Evolutionary conservation across 2,329 filamentous ascomycete genomes (phyloP).

Genomic region (Colletotrichum destructivum): DNA sequence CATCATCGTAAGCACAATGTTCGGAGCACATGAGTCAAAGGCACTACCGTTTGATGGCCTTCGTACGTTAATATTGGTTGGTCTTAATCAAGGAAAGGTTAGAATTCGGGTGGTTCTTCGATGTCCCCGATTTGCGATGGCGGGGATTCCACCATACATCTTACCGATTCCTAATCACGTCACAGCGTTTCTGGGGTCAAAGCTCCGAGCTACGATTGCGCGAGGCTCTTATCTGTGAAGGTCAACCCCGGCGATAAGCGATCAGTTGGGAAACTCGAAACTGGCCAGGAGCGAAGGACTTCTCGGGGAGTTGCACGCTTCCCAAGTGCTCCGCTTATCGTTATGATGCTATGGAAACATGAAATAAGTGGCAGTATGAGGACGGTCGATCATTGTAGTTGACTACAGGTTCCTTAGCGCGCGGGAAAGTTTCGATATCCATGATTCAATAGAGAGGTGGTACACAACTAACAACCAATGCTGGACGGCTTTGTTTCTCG

Average conservation of each 20-base stretch:
- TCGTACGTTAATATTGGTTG: not conserved
- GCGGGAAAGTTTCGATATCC: constrained; percentile 75
- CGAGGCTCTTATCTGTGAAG: constrained; percentile 27
- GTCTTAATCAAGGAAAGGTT: not conserved
- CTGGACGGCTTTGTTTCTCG: not conserved
- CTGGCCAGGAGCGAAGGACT: constrained; percentile 85
- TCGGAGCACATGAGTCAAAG: not conserved
- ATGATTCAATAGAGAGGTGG: too few species aligned
- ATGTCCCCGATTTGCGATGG: not conserved
- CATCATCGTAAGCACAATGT: not conserved
- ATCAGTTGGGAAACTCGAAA: constrained; percentile 79
- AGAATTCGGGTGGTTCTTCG: not conserved
- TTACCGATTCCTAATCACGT: constrained; percentile 26
- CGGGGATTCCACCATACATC: not conserved
- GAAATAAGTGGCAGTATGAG: not conserved
- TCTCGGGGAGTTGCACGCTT: not conserved
- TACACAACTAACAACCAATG: not conserved
- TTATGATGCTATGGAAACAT: not conserved
- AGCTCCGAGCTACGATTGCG: constrained; percentile 32
- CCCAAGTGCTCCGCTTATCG: constrained; percentile 67
- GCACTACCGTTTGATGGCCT: not conserved
- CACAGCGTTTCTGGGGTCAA: constrained; percentile 30
- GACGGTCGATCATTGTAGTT: constrained; percentile 68
- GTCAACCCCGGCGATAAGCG: constrained; percentile 29
- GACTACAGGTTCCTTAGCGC: constrained; percentile 87